Conservation (phyloP, 2,329 filamentous ascomycete genomes). For the Colletotrichum salicis region DNA sequence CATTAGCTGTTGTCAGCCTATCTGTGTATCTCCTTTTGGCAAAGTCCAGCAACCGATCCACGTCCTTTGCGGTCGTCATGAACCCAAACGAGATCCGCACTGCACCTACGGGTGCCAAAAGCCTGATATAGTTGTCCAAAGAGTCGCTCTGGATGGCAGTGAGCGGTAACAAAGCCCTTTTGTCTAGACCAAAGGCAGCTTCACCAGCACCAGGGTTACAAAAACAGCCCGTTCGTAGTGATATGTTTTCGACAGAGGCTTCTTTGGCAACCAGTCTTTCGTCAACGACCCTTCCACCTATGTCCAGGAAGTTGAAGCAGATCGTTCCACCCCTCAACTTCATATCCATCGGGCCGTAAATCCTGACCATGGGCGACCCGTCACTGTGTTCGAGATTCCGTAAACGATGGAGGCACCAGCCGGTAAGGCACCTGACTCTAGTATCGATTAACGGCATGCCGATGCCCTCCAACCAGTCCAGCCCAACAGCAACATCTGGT, state of each 20-base stretch:
- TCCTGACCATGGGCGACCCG: constrained; percentile 44
- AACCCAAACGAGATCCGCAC: constrained; percentile 53
- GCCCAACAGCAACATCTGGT: constrained; percentile 49
- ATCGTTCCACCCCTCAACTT: constrained; percentile 49
- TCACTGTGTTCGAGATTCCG: constrained; percentile 44
- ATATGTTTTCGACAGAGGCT: constrained; percentile 47
- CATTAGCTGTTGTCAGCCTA: constrained; percentile 33
- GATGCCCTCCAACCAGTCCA: constrained; percentile 48
- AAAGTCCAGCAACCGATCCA: constrained; percentile 50
- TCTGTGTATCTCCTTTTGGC: constrained; percentile 46
- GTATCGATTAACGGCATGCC: constrained; percentile 43
- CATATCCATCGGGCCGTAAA: constrained; percentile 49
- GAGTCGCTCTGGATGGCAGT: constrained; percentile 26
- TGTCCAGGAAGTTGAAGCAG: constrained; percentile 52
- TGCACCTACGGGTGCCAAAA: constrained; percentile 44
- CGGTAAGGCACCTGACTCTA: constrained; percentile 50
- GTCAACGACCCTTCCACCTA: constrained; percentile 45
- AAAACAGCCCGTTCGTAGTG: constrained; percentile 54
- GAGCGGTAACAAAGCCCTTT: constrained; percentile 27
- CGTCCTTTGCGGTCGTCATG: constrained; percentile 47
- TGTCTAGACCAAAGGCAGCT: constrained; percentile 45
- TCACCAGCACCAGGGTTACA: constrained; percentile 55
- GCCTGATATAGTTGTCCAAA: constrained; percentile 39
- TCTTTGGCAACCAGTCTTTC: constrained; percentile 49
- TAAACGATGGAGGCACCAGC: constrained; percentile 48